phyloP scores from a whole-genome alignment of 345 rosid genomes.

The Syzygium jambos region DNA sequence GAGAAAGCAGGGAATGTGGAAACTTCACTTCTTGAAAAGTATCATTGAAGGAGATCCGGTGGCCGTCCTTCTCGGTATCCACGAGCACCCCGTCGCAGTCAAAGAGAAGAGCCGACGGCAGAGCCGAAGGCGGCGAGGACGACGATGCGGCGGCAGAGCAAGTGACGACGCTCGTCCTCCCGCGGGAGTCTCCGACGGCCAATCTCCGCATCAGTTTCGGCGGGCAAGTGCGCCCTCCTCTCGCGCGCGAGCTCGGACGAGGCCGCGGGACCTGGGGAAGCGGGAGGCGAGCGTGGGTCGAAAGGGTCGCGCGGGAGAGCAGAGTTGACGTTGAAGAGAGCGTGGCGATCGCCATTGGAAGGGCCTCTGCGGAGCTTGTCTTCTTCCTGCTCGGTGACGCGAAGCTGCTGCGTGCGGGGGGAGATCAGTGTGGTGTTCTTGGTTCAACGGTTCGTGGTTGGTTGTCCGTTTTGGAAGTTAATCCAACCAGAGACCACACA shows the following conservation, averaged over 20 bases:
- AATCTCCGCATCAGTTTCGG: neutral
- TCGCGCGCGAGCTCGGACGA: neutral
- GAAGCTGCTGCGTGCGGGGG: neutral
- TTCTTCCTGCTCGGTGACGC: neutral
- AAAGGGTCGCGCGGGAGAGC: neutral
- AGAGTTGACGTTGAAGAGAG: neutral
- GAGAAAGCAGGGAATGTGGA: neutral
- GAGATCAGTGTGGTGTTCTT: neutral
- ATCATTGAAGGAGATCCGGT: slow-evolving; percentile 87
- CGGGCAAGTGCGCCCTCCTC: neutral
- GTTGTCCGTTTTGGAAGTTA: neutral
- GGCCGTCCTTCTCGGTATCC: slow-evolving; percentile 95
- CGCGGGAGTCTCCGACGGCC: neutral
- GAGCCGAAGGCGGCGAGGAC: slow-evolving; percentile 30
- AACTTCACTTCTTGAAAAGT: slow-evolving; percentile 71
- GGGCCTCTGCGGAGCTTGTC: neutral
- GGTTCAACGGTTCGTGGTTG: neutral
- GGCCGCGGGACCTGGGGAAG: neutral
- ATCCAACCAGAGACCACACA: neutral
- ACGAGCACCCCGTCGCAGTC: slow-evolving; percentile 97
- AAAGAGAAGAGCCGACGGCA: slow-evolving; percentile 79
- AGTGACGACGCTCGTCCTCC: slow-evolving; percentile 11
- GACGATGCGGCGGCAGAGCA: slow-evolving; percentile 44
- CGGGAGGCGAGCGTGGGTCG: neutral
- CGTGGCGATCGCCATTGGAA: neutral